Base-by-base conservation (phyloP, 1,284 basidiomycete species). In the Coniferiporia sulphurascens region DNA sequence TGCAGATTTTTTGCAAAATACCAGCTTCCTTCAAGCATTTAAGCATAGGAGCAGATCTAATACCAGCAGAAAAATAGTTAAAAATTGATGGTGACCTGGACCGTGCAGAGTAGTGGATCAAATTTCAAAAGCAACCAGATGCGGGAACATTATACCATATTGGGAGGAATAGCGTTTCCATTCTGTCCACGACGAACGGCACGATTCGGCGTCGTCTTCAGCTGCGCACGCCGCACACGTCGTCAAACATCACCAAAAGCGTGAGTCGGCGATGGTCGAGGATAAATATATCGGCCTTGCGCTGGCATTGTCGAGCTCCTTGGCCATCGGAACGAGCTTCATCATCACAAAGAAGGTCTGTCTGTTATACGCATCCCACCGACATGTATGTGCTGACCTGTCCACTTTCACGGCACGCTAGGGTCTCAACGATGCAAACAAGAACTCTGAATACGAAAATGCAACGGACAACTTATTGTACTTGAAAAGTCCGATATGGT, bases 341-440 rank as follows among this genome's bases (percentile, higher is more conserved):
- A 95, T 98, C 71, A 94, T 97, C 70, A 97, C 94, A 19, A 97
- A 97, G 84, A 97, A 95, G 87, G 95, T 90, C 63, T 62, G 75
- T 62, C 32, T 52, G 2, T 5, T 15, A 10, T 46, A 44, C 15
- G 52, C 48, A 56, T 57, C 15, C 46, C 10, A 44, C 22, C 9
- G 17, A 12, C 19, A 6, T 13, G 22, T 50, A 35, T 36, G 17
- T 44, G n/a, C n/a, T 52, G 35, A 43, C 38, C 35, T 53, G 17
- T 27, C 19, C 17, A 45, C 41, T 50, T 15, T 48, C 51, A 21
- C 21, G 19, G n/a, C 12, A 13, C 17, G 48, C 1, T 57, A 94
- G 92, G 93, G 91, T 48, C 75, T 95, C 43, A 94, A 89, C 65
- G 90, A 93, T 68, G 88, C 92, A 52, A 83, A 83, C 64, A 76